phyloP scores from a whole-genome alignment of 208 protist species.

The Entamoeba dispar region DNA sequence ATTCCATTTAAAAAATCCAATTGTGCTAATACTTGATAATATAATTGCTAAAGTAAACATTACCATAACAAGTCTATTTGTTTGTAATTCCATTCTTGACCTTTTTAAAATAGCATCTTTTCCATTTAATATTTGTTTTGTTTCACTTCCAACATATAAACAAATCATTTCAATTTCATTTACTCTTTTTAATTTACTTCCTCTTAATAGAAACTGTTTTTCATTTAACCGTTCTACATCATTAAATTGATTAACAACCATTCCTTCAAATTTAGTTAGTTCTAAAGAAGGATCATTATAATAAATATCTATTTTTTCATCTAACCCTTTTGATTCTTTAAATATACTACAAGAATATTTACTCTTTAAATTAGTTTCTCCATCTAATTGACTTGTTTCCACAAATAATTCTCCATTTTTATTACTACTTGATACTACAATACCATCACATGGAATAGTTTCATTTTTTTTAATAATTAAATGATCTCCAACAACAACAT shows the following conservation, averaged over 20 bases:
- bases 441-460: background rate
- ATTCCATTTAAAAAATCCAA: background rate
- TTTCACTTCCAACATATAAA: background rate
- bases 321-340: background rate
- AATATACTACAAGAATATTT: background rate
- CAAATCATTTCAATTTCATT: background rate
- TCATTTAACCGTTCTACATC: background rate
- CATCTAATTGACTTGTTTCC: background rate
- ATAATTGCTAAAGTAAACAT: background rate
- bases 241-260: background rate
- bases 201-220: background rate
- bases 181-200: background rate
- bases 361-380: background rate
- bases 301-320: background rate
- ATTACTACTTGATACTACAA: background rate
- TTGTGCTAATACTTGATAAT: background rate
- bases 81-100: background rate
- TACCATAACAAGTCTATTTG: background rate
- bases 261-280: background rate
- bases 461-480: background rate
- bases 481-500: too few relatives aligned
- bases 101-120: background rate
- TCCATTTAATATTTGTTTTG: background rate
- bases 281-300: background rate
- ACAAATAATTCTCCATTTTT: background rate